Evolutionary conservation across 805 yeast genomes (phyloP).

Genomic region (Limtongozyma cylindracea): DNA sequence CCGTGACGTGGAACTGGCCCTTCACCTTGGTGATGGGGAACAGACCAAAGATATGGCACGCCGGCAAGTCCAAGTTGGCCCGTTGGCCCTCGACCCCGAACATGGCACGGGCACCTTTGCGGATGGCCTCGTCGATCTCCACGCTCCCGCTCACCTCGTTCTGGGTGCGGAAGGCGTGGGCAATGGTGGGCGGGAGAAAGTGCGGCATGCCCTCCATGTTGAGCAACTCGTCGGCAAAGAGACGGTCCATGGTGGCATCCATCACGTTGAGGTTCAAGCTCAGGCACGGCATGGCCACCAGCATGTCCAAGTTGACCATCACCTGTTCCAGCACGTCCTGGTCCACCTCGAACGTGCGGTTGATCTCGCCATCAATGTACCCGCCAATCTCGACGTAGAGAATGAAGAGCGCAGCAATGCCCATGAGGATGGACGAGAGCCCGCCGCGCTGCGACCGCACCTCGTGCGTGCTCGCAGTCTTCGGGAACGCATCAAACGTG

Average conservation of each 20-base stretch:
- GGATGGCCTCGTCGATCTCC: slow-evolving; percentile 39
- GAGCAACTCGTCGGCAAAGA: slow-evolving; percentile 54
- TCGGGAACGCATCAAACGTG: slow-evolving; percentile 20
- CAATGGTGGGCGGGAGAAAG: slow-evolving; percentile 26
- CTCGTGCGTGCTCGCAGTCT: slow-evolving; percentile 24
- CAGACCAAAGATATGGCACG: slow-evolving; percentile 70
- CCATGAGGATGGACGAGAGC: slow-evolving; percentile 35
- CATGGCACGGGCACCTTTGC: slow-evolving; percentile 40
- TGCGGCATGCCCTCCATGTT: slow-evolving; percentile 33
- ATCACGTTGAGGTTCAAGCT: slow-evolving; percentile 47
- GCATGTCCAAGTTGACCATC: slow-evolving; percentile 52
- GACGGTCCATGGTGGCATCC: slow-evolving; percentile 57
- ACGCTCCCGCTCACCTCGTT: slow-evolving; percentile 16
- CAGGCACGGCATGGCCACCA: slow-evolving; percentile 69
- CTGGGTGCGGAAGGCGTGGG: slow-evolving; percentile 2
- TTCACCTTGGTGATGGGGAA: slow-evolving; percentile 66
- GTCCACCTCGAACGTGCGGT: slow-evolving; percentile 59
- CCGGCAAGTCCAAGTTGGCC: slow-evolving; percentile 30
- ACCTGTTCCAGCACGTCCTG: slow-evolving; percentile 26
- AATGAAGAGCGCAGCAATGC: slow-evolving; percentile 35
- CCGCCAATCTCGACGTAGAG: slow-evolving; percentile 74
- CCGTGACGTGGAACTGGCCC: slow-evolving; percentile 73
- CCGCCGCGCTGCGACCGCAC: slow-evolving; percentile 64
- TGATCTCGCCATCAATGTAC: slow-evolving; percentile 58
- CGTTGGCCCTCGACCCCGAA: slow-evolving; percentile 19